Conservation (phyloP, 805 yeast genomes). For the Suhomyces sp. region DNA sequence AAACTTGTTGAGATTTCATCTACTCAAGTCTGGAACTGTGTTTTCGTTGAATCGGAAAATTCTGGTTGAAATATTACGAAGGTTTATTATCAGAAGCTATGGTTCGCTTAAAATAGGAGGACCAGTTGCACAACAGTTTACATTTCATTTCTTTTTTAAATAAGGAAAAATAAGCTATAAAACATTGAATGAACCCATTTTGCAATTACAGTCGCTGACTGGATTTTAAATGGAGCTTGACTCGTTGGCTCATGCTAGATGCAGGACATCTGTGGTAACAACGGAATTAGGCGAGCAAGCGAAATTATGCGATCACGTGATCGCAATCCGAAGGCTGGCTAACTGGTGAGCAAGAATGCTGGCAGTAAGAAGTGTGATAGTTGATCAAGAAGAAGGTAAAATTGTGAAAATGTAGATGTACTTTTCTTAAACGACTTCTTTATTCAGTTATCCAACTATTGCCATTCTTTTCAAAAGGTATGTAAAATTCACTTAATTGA, state of each 20-base stretch:
- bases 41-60: background rate
- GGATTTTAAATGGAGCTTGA: background rate
- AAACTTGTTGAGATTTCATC: background rate
- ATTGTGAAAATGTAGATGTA: background rate
- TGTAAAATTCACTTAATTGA: background rate
- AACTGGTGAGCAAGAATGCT: background rate
- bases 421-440: background rate
- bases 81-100: background rate
- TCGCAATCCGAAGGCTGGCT: background rate
- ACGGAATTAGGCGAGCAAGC: too few relatives aligned
- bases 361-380: background rate
- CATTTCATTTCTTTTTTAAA: too few relatives aligned
- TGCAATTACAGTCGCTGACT: background rate
- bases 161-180: background rate
- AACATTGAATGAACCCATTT: background rate
- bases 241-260: background rate
- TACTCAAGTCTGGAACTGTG: background rate
- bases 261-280: background rate
- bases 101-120: too few relatives aligned
- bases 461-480: slow-evolving; percentile 3
- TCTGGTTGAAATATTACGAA: background rate
- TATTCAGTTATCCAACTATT: slow-evolving; percentile 3
- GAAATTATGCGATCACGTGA: background rate
- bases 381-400: background rate
- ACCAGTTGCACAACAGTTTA: too few relatives aligned